These are phyloP conservation scores for Phoma sp. DNA, from an alignment of 2,329 filamentous ascomycete genomes.

Conservation along the genomic window DNA sequence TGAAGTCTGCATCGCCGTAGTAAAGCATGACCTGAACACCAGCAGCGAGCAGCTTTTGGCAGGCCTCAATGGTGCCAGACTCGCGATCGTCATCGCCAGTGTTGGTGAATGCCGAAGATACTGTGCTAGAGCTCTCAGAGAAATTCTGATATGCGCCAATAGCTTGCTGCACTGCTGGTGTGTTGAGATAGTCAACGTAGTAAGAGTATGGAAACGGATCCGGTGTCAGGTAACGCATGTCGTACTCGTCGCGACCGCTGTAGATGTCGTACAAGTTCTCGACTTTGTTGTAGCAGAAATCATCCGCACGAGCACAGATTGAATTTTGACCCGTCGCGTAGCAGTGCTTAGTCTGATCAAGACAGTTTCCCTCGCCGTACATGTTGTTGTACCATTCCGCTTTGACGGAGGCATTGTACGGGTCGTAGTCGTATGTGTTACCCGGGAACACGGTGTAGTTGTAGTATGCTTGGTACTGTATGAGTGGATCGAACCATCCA, in stretches of 20 bases:
- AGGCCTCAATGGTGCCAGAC: conserved; percentile 52
- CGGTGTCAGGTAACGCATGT: conserved; percentile 63
- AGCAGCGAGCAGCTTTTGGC: conserved; percentile 48
- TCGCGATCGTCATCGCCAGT: conserved; percentile 61
- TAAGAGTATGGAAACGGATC: conserved; percentile 66
- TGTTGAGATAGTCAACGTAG: conserved; percentile 67
- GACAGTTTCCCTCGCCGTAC: conserved; percentile 67
- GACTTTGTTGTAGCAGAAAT: conserved; percentile 63
- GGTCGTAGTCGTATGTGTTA: conserved; percentile 64
- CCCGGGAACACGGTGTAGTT: conserved; percentile 64
- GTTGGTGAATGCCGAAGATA: conserved; percentile 54
- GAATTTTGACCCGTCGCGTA: conserved; percentile 59
- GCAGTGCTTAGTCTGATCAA: conserved; percentile 65
- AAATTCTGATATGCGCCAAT: conserved; percentile 69
- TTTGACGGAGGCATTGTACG: conserved; percentile 60
- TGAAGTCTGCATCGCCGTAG: conserved; percentile 59
- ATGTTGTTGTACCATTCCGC: conserved; percentile 65
- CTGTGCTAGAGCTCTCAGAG: conserved; percentile 55
- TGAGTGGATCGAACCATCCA: conserved; percentile 65
- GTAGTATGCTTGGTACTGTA: conserved; percentile 65
- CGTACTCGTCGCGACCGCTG: conserved; percentile 65
- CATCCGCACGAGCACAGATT: conserved; percentile 62
- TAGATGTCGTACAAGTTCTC: conserved; percentile 61
- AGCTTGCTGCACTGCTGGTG: conserved; percentile 60
- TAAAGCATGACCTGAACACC: conserved; percentile 54